phyloP scores from a whole-genome alignment of 805 yeast genomes.

The Wickerhamiella brachini region DNA sequence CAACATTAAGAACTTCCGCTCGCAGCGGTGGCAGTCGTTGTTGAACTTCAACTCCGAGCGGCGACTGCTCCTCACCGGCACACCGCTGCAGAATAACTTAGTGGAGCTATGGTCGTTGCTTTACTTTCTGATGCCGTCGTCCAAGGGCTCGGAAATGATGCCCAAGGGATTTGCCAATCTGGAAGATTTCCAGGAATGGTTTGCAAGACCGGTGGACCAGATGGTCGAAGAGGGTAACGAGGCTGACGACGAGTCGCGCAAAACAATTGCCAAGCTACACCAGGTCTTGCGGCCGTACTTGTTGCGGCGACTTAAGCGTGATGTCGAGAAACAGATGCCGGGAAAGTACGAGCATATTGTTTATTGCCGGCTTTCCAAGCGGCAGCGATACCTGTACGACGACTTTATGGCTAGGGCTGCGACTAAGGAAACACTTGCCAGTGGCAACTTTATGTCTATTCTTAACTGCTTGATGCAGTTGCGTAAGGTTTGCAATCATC shows the following conservation, averaged over 20 bases:
- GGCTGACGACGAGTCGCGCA: slow-evolving; percentile 51
- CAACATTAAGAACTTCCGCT: slow-evolving; percentile 88
- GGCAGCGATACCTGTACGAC: slow-evolving; percentile 85
- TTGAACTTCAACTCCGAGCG: slow-evolving; percentile 87
- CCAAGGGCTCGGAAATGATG: slow-evolving; percentile 44
- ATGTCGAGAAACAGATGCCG: slow-evolving; percentile 98
- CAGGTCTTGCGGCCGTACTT: slow-evolving; percentile 88
- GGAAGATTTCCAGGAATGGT: slow-evolving; percentile 96
- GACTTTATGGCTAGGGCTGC: slow-evolving; percentile 96
- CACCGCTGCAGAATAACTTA: slow-evolving; percentile 89
- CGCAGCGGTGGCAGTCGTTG: slow-evolving; percentile 94
- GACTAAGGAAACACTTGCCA: slow-evolving; percentile 82
- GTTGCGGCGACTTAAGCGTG: slow-evolving; percentile 81
- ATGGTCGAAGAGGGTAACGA: slow-evolving; percentile 73
- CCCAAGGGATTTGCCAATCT: slow-evolving; percentile 94
- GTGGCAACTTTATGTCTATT: slow-evolving; percentile 88
- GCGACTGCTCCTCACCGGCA: slow-evolving; percentile 82
- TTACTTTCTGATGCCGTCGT: slow-evolving; percentile 90
- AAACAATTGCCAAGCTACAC: slow-evolving; percentile 78
- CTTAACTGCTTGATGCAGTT: slow-evolving; percentile 96
- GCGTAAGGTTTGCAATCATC: slow-evolving; percentile 92
- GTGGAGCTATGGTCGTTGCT: slow-evolving; percentile 93
- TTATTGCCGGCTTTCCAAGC: slow-evolving; percentile 78
- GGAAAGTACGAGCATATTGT: slow-evolving; percentile 92
- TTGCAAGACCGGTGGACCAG: slow-evolving; percentile 92